These are phyloP conservation scores for Ilex aquifolium DNA, from an alignment of 257 asterid genomes.

Conservation along the genomic window DNA sequence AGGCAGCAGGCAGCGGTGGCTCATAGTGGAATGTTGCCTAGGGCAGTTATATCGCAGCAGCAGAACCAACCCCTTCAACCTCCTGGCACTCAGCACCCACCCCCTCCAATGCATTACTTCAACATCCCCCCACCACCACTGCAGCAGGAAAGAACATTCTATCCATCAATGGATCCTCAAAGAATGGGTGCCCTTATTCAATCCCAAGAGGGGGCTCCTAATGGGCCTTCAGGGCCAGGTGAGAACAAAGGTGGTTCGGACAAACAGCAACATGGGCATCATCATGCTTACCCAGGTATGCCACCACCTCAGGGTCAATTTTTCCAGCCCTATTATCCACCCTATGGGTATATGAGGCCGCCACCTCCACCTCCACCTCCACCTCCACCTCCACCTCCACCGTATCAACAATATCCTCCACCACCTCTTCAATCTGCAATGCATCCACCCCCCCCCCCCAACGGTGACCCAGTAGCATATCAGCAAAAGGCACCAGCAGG, in stretches of 20 bases:
- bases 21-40: slow-evolving; percentile 82
- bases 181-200: slow-evolving; percentile 83
- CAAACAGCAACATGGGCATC: slow-evolving; percentile 40
- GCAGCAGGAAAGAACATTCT: slow-evolving; percentile 69
- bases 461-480: slow-evolving; percentile 33
- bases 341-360: slow-evolving; percentile 60
- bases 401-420: slow-evolving; percentile 22
- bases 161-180: slow-evolving; percentile 98
- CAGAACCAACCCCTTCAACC: slow-evolving; percentile 65
- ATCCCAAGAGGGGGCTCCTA: slow-evolving; percentile 65
- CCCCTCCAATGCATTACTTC: slow-evolving; percentile 71
- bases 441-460: background rate
- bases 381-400: slow-evolving; percentile 51
- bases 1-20: slow-evolving; percentile 68
- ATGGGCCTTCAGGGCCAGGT: slow-evolving; percentile 50
- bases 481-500: slow-evolving; percentile 42
- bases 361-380: slow-evolving; percentile 60
- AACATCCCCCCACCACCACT: slow-evolving; percentile 68
- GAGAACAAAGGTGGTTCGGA: slow-evolving; percentile 42
- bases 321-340: slow-evolving; percentile 67
- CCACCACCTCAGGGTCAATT: slow-evolving; percentile 73
- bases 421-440: slow-evolving; percentile 19
- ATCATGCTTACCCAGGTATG: slow-evolving; percentile 42
- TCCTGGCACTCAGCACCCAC: slow-evolving; percentile 50
- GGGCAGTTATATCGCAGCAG: slow-evolving; percentile 91